Evolutionary conservation across 2,329 filamentous ascomycete genomes (phyloP), one percentile per base, ranked within the genome.

Genomic region (Boeremia lycopersici): DNA sequence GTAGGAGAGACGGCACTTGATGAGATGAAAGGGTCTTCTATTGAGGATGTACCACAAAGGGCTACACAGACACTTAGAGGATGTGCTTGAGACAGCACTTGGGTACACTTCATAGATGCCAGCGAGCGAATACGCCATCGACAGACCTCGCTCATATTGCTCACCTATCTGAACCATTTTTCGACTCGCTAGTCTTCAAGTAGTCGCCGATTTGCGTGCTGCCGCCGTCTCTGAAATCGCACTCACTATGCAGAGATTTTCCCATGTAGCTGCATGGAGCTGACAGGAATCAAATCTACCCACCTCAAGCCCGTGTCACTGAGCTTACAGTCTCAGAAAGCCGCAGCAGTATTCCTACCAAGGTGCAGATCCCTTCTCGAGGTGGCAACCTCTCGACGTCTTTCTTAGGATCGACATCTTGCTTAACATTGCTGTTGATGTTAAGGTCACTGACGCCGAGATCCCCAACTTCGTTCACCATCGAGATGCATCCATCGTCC

Each of bases 281-380:
- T 41, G 25, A 25, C 10, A 13, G 15, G 4, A n/a, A 23, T 48
- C 28, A 50, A 3, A 38, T 26, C 11, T 17, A 11, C 9, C 36
- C 13, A 12, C 41, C 26, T 13, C 31, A 13, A 7, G 26, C 36
- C 26, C 10, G 2, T 9, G 35, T 46, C 13, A 59, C 53, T 9
- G 60, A 59, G 28, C 54, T 67, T 45, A 71, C 62, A 8, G 71
- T 46, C 15, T 54, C 53, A 1, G 71, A 74, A 6, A 74, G 56
- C 44, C 62, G 51, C 57, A 73, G 61, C 19, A 74, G 48, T 30
- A 64, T 67, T 12, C 61, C 46, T 17, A 60, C 38, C 15, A 73
- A 43, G 4, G 65, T 48, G 11, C 59, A 62, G 26, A 70, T 60
- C 1, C 71, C 71, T 25, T 64, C 38, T 4, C 56, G 48, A 30